These are phyloP conservation scores for Penicillium janthinellum DNA, from an alignment of 2,329 filamentous ascomycete genomes.

Conservation along the genomic window DNA sequence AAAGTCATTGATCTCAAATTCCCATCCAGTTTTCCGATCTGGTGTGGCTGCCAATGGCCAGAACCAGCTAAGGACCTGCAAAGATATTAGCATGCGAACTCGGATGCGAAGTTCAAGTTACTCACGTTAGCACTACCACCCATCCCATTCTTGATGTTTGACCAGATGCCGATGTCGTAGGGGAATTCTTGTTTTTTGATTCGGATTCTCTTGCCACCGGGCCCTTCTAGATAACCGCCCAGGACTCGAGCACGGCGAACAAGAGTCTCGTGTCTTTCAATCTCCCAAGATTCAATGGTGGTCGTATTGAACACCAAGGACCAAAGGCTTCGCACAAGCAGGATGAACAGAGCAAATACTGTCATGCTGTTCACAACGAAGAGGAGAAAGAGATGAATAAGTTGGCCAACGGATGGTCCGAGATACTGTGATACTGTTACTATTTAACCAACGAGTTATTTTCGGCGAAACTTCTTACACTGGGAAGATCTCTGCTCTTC, in stretches of 20 bases:
- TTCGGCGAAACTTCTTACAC: conserved; percentile 45
- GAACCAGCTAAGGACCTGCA: conserved; percentile 57
- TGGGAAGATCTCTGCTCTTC: conserved; percentile 58
- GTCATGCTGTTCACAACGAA: conserved; percentile 58
- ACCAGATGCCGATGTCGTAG: conserved; percentile 65
- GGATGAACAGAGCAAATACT: conserved; percentile 56
- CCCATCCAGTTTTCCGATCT: conserved; percentile 47
- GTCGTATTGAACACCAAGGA: conserved; percentile 60
- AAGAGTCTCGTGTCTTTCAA: conserved; percentile 51
- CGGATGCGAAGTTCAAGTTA: not conserved
- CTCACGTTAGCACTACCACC: conserved; percentile 53
- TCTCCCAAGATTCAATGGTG: conserved; percentile 67
- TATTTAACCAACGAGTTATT: not conserved
- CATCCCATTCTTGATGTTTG: conserved; percentile 63
- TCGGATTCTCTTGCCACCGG: conserved; percentile 56
- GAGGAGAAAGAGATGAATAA: conserved; percentile 59
- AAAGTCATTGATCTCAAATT: conserved; percentile 63
- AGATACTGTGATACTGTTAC: conserved; percentile 52
- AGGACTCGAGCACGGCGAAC: conserved; percentile 50
- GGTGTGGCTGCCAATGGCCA: conserved; percentile 61
- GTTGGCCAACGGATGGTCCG: conserved; percentile 56
- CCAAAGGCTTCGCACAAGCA: conserved; percentile 59
- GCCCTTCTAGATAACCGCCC: conserved; percentile 61
- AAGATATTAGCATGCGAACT: conserved; percentile 3
- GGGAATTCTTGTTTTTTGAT: conserved; percentile 65